A percentile compares a stretch with the other conserved stretches of the same genome.
These are phyloP conservation scores for Oryza brachyantha DNA, from an alignment of 176 grass and related monocot genomes.

Conservation along the genomic window DNA sequence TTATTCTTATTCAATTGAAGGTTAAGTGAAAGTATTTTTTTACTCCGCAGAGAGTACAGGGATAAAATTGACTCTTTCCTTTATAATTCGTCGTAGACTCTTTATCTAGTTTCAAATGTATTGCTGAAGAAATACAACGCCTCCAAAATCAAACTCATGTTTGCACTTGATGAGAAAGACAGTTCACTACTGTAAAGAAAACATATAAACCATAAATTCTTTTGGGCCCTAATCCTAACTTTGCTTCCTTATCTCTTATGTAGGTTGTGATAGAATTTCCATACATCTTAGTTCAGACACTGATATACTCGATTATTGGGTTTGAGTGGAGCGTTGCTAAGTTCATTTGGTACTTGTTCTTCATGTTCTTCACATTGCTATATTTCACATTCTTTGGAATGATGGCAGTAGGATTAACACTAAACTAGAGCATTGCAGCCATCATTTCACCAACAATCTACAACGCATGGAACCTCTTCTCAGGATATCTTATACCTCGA, in stretches of 20 bases:
- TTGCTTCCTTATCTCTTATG: constrained; percentile 8
- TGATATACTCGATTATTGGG: constrained; percentile 75
- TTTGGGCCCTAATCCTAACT: constrained; percentile 18
- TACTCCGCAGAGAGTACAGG: not conserved
- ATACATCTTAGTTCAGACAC: constrained; percentile 56
- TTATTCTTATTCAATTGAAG: not conserved
- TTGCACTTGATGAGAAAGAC: not conserved
- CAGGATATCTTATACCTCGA: constrained; percentile 71
- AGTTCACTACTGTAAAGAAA: not conserved
- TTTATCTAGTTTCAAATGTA: not conserved
- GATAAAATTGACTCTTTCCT: not conserved
- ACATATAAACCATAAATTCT: not conserved
- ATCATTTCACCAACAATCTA: constrained; percentile 76
- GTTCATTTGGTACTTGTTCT: constrained; percentile 92
- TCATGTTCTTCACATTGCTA: constrained; percentile 88
- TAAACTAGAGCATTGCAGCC: constrained; percentile 67
- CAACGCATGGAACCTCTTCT: constrained; percentile 81
- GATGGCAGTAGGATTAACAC: constrained; percentile 81
- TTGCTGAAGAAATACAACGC: not conserved
- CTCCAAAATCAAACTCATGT: constrained; percentile 1
- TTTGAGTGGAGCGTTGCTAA: constrained; percentile 77
- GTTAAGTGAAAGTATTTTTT: not conserved
- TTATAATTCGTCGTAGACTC: not conserved
- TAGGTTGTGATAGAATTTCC: constrained; percentile 73
- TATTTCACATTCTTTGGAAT: constrained; percentile 94